Conservation (phyloP, 1,284 basidiomycete species). For the Rhodotorula sp. region DNA sequence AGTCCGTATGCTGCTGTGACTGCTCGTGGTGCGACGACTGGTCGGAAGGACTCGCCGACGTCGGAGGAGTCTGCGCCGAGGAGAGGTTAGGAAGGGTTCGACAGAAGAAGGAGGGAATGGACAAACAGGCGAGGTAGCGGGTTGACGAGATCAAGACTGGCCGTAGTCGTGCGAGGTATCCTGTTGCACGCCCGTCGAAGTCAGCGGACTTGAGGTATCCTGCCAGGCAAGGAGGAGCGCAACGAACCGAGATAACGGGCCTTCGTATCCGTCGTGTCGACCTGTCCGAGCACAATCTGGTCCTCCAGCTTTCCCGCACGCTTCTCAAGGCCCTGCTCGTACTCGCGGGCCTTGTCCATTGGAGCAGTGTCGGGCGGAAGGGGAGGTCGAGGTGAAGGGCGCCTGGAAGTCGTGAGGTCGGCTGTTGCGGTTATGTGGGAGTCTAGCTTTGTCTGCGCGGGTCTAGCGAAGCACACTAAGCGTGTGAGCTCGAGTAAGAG, state of each 20-base stretch:
- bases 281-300: background rate
- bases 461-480: no score
- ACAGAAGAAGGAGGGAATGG: background rate
- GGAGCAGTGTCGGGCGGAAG: conserved; percentile 47
- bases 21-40: conserved; percentile 72
- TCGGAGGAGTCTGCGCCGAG: conserved; percentile 53
- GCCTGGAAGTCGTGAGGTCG: conserved; percentile 61
- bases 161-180: conserved; percentile 9
- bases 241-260: conserved; percentile 9
- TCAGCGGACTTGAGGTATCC: rapidly evolving
- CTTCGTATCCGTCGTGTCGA: conserved; percentile 3
- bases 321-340: background rate
- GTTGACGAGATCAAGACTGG: background rate
- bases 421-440: background rate
- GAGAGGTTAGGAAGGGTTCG: background rate
- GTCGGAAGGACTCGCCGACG: conserved; percentile 87
- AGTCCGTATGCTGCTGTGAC: conserved; percentile 72
- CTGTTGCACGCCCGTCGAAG: background rate
- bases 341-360: conserved; percentile 72
- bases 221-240: background rate
- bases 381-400: conserved; percentile 55
- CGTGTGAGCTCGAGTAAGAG: no score
- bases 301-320: background rate
- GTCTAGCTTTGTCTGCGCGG: background rate
- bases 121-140: conserved; percentile 12